Evolutionary conservation across 2,329 filamentous ascomycete species (phyloP), one percentile per base, ranked within the genome.

Genomic region (Arthrobotrys entomopaga): DNA sequence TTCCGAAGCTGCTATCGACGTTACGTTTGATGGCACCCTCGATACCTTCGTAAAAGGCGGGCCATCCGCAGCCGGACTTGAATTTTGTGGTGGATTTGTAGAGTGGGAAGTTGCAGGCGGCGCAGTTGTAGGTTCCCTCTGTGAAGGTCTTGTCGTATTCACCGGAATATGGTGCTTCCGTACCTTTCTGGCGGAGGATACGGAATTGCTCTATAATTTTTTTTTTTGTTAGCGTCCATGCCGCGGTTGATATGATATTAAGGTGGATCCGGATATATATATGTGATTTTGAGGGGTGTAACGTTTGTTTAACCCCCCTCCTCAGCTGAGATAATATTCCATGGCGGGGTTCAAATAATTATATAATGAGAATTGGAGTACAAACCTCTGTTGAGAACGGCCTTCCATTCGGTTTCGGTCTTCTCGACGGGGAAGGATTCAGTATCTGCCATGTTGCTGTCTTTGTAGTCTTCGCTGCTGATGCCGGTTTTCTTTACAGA

Each of bases 21-120:
- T 94, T 90, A 76, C 94, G 86, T 40, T 88, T 91, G 11, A 99
- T 92, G 0, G 94, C 94, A 1, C 93, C 93, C 0, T 95, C 94
- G 59, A 99, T 88, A 77, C 90, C 94, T 82, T 99, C 95, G 81
- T 94, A 99, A 83, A 98, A 99, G 11, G 95, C 95, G 0, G 95
- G 95, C 95, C 95, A 99, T 75, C 95, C 95, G 82, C 95, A 99
- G 48, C 93, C 92, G 16, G 91, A 96, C 82, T 91, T 91, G 86
- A 99, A 99, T 82, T 99, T 99, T 83, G 97, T 93, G 76, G 86
- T 86, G 26, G 95, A 93, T 82, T 89, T 94, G 87, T 99, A 99
- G 16, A 99, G 88, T 3, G 95, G 93, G 6, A 93, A 87, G 26
- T 89, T 82, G 85, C 95, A 99, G 60, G 88, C 95, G 16, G 91